Evolutionary conservation across 441 rosid species (phyloP), one percentile per base, ranked within the genome.

Genomic region (Pelargonium australe): DNA sequence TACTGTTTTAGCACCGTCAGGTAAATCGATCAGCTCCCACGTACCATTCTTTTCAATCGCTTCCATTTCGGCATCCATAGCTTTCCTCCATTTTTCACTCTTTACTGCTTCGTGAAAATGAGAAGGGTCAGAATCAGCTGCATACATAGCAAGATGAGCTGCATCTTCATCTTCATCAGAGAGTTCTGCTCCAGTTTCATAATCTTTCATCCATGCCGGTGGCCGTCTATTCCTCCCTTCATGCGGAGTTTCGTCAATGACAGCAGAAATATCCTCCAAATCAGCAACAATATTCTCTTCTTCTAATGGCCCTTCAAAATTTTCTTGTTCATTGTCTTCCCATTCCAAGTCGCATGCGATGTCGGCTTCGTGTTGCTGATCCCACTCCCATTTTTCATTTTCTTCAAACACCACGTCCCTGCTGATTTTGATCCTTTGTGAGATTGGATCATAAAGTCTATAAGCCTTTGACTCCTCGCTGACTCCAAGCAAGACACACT

Each of bases 101-200:
- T 60, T 70, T 9, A 23, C 23, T 40, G 20, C 58, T 40, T 43
- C 65, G 17, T 25, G 20, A 57, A 25, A 68, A 17, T 9, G 14
- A 14, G 51, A 40, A 2, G 65, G 53, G 34, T 68, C 71, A 68
- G 7, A 5, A 57, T 19, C 53, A 55, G 51, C 23, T 13, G 55
- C 31, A 44, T 34, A 23, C 11, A 23, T 37, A 23, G 25, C 0
- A 23, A 23, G 2, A 23, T 23, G 0, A 23, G 25, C 2, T 23
- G 25, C n/a, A n/a, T n/a, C n/a, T n/a, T n/a, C 12, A 60, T 7
- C 6, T 23, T 23, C 25, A 23, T 23, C 25, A 23, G 25, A 23
- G 25, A 23, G 25, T 0, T 2, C 25, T 23, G 25, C 25, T 23
- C 25, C 25, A 23, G 25, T 23, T 23, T 0, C 25, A 23, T 23